phyloP scores from a whole-genome alignment of 2,329 filamentous ascomycete species.

The Pezizomycotina sp. region DNA sequence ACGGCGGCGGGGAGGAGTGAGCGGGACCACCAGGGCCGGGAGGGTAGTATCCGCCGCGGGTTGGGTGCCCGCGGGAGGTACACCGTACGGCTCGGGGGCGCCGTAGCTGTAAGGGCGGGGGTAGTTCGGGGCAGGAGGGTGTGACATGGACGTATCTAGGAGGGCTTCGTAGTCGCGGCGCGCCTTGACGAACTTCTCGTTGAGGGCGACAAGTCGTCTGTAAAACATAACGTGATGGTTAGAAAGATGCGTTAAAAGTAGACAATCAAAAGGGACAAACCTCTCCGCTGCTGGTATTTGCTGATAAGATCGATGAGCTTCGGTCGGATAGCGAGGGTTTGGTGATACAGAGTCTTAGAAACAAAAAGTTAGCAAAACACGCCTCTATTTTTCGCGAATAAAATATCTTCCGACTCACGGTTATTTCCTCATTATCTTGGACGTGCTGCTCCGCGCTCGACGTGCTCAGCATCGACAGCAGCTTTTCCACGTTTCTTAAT shows the following conservation, averaged over 20 bases:
- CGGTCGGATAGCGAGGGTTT: constrained; percentile 80
- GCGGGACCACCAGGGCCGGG: constrained; percentile 33
- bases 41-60: constrained; percentile 53
- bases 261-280: constrained; percentile 35
- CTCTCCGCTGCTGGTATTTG: constrained; percentile 98
- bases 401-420: constrained; percentile 37
- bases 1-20: constrained; percentile 16
- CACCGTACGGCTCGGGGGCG: constrained; percentile 28
- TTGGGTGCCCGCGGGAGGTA: constrained; percentile 34
- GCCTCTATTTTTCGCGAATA: background rate
- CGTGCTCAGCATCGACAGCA: constrained; percentile 80
- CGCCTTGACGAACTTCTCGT: constrained; percentile 99
- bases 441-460: constrained; percentile 63
- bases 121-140: constrained; percentile 66
- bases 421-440: constrained; percentile 94
- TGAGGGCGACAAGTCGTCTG: constrained; percentile 94
- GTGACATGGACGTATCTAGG: constrained; percentile 92
- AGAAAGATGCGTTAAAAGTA: constrained; percentile 1
- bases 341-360: constrained; percentile 64
- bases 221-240: constrained; percentile 23
- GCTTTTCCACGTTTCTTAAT: constrained; percentile 62
- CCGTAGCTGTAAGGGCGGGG: constrained; percentile 37
- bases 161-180: constrained; percentile 89
- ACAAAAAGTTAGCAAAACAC: constrained; percentile 9
- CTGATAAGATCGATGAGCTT: constrained; percentile 97